phyloP scores from a whole-genome alignment of 2,329 filamentous ascomycete species.

The Aspergillus sergii region DNA sequence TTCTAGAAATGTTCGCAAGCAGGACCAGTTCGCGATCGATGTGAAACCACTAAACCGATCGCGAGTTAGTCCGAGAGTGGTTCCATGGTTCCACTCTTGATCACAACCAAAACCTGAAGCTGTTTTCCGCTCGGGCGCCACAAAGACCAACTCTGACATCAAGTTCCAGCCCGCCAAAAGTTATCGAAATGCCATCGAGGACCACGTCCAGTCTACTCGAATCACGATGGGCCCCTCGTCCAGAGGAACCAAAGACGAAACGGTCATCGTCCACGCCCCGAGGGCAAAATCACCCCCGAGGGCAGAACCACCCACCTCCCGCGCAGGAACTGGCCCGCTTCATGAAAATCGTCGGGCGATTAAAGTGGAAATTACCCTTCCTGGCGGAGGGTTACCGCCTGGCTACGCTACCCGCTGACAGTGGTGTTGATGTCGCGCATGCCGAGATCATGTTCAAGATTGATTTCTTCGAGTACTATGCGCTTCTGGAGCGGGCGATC shows the following conservation, averaged over 20 bases:
- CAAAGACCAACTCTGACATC: background rate
- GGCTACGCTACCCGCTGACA: constrained; percentile 41
- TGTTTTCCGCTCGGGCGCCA: background rate
- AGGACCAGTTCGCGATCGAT: background rate
- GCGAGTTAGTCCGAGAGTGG: background rate
- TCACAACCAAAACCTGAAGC: background rate
- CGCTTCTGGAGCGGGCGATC: constrained; percentile 70
- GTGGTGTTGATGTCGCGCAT: constrained; percentile 27
- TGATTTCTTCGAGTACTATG: constrained; percentile 77
- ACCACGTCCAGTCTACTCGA: constrained; percentile 17
- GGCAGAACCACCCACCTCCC: constrained; percentile 19
- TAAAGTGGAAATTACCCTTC: constrained; percentile 66
- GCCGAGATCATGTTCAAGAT: constrained; percentile 74
- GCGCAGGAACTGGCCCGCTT: constrained; percentile 58
- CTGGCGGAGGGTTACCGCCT: constrained; percentile 60
- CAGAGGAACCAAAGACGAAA: constrained; percentile 2
- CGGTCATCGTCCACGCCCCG: constrained; percentile 12
- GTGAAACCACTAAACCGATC: background rate
- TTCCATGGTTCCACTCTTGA: background rate
- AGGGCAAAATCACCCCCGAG: constrained; percentile 12
- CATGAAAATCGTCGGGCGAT: constrained; percentile 61
- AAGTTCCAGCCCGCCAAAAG: background rate
- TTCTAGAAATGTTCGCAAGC: background rate
- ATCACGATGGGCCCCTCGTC: constrained; percentile 29
- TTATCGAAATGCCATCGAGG: background rate